Evolutionary conservation across 1,284 basidiomycete species (phyloP), one percentile per base, ranked within the genome.

Genomic region (Phylloporus sp.): DNA sequence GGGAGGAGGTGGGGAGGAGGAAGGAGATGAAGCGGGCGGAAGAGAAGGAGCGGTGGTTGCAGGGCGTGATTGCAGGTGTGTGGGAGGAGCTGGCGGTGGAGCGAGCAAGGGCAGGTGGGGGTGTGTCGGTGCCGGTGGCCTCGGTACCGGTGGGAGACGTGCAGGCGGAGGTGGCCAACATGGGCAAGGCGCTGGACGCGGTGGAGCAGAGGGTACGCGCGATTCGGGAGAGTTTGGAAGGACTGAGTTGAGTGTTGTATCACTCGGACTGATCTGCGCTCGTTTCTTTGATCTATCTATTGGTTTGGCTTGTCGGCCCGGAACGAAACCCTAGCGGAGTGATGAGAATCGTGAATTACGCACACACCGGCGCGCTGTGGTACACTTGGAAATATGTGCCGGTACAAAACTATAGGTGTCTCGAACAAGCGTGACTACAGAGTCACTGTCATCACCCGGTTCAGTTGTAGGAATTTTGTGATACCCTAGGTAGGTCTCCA

Each of bases 11-110:
- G 24, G 85, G 83, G 57, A 74, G 84, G 61, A 76, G 82, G 68
- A 86, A 86, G 75, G 85, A 86, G 78, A 70, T 83, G 74, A 79
- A 74, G 73, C 83, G 80, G 74, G 80, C 78, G 66, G 89, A 86
- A 73, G 90, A 91, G 74, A 82, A 85, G 77, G 89, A 91, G 78
- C 84, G 84, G 79, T 90, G 86, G 88, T 84, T 91, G 60, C 86
- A 91, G 71, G 83, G 85, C 12, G 84, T 92, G 60, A 84, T 92
- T 56, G 85, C 83, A 47, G 84, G 85, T 29, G 76, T 92, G 50
- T 88, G 86, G 85, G 90, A 91, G 47, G 91, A 92, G 78, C 72
- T 92, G 67, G 79, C 82, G n/a, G 75, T 76, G 50, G 80, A 79
- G 46, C 72, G 73, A 49, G 60, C 66, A 56, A 68, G 68, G 60